These are phyloP conservation scores for Alternaria dauci DNA, from an alignment of 2,329 filamentous ascomycete species.

Conservation along the genomic window DNA sequence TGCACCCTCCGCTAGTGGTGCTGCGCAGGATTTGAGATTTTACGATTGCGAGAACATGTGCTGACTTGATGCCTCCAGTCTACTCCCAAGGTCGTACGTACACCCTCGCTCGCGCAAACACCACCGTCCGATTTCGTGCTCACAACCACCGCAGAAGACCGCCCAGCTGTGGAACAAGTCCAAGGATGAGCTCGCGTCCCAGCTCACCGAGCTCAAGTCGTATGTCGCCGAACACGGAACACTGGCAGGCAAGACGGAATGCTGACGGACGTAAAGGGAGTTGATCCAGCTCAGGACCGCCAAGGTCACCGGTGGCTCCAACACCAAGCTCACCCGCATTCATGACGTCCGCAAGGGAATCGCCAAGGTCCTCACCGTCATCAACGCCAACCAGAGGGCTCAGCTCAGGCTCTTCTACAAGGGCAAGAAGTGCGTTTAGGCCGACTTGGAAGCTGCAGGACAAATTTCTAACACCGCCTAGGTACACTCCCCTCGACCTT, in stretches of 20 bases:
- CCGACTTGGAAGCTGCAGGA: conserved; percentile 5
- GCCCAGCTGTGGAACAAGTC: conserved; percentile 97
- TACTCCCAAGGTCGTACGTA: conserved; percentile 68
- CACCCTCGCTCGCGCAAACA: conserved; percentile 21
- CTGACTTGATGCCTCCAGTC: conserved; percentile 58
- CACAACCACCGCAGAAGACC: conserved; percentile 69
- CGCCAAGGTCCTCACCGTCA: conserved; percentile 97
- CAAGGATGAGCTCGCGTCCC: conserved; percentile 97
- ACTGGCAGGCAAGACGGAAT: conserved; percentile 22
- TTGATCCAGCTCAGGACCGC: conserved; percentile 96
- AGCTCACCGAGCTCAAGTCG: conserved; percentile 51
- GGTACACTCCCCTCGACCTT: conserved; percentile 95
- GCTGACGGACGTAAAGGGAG: conserved; percentile 63
- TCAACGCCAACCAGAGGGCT: conserved; percentile 99
- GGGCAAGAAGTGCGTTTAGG: conserved; percentile 80
- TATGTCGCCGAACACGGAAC: conserved; percentile 33
- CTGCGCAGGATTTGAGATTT: conserved; percentile 33
- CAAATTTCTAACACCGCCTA: conserved; percentile 35
- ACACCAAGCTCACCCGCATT: conserved; percentile 81
- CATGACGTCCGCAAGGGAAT: conserved; percentile 99
- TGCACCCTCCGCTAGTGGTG: conserved; percentile 27
- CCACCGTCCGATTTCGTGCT: conserved; percentile 46
- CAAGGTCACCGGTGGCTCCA: conserved; percentile 93
- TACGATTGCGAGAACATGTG: conserved; percentile 22
- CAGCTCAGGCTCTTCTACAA: conserved; percentile 98